Evolutionary conservation across 1,284 basidiomycete genomes (phyloP).

Genomic region (Singerocomus rubriflavus): DNA sequence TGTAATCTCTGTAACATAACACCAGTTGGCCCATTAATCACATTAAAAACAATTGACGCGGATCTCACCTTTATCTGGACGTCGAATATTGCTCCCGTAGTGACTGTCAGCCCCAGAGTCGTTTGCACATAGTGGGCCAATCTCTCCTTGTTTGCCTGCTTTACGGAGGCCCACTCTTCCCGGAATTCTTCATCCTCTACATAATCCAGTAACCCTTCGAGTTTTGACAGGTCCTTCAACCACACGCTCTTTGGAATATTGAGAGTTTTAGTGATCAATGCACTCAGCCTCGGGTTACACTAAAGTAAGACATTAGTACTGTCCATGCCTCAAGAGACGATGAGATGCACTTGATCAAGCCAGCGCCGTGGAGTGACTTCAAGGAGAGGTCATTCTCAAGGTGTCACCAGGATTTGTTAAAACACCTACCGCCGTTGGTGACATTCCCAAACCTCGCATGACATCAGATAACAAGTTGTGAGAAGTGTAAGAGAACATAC

Average conservation of each 20-base stretch:
- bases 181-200: slow-evolving; percentile 74
- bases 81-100: slow-evolving; percentile 84
- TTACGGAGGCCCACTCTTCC: slow-evolving; percentile 77
- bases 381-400: slow-evolving; percentile 4
- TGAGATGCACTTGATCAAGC: slow-evolving; percentile 66
- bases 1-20: slow-evolving; percentile 57
- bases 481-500: slow-evolving; percentile 37
- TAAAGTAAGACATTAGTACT: slow-evolving; percentile 30
- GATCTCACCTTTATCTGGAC: slow-evolving; percentile 80
- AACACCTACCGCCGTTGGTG: slow-evolving; percentile 75
- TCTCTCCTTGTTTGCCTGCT: slow-evolving; percentile 84
- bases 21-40: background rate
- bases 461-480: slow-evolving; percentile 13
- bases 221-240: slow-evolving; percentile 75
- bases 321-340: background rate
- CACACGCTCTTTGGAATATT: slow-evolving; percentile 70
- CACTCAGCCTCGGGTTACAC: slow-evolving; percentile 85
- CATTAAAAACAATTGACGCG: background rate
- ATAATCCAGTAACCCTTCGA: slow-evolving; percentile 65
- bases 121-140: slow-evolving; percentile 75
- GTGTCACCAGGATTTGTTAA: slow-evolving; percentile 17
- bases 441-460: slow-evolving; percentile 67
- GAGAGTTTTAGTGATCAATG: slow-evolving; percentile 80
- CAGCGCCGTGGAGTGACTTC: slow-evolving; percentile 81
- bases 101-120: slow-evolving; percentile 72